These are phyloP conservation scores for Nicotiana otophora DNA, from an alignment of 257 asterid genomes.

Conservation along the genomic window DNA sequence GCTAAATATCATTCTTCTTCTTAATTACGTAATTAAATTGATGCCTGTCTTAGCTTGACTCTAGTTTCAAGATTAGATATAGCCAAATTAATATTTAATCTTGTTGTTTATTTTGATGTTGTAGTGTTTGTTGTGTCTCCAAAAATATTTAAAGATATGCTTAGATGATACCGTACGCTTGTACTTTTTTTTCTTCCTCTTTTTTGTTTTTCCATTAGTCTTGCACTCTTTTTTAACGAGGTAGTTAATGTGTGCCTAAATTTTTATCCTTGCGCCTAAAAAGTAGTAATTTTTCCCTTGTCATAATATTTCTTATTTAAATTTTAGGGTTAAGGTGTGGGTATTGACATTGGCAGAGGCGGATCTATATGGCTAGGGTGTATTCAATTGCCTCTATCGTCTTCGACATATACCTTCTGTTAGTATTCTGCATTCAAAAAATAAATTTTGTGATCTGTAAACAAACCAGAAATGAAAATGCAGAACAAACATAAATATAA, in stretches of 20 bases:
- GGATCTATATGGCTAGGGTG: too few species aligned
- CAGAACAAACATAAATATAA: too few species aligned
- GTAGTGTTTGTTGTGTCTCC: background rate
- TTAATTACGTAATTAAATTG: background rate
- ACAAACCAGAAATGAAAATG: too few species aligned
- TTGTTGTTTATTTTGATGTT: background rate
- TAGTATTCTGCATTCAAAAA: too few species aligned
- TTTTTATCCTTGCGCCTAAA: background rate
- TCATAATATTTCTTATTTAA: background rate
- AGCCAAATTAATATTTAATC: background rate
- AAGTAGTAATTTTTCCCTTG: background rate
- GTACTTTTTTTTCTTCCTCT: background rate
- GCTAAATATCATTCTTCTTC: conserved; percentile 13
- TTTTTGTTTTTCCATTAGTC: background rate
- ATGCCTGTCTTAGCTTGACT: too few species aligned
- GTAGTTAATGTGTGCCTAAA: background rate
- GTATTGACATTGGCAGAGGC: background rate
- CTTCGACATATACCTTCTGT: too few species aligned
- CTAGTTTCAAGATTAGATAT: background rate
- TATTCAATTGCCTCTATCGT: too few species aligned
- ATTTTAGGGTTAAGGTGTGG: background rate
- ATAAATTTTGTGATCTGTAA: too few species aligned
- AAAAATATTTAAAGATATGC: background rate
- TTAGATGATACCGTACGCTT: background rate
- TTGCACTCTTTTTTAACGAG: background rate